Evolutionary conservation across 2,329 filamentous ascomycete species (phyloP).

Genomic region (Colletotrichum sp.): DNA sequence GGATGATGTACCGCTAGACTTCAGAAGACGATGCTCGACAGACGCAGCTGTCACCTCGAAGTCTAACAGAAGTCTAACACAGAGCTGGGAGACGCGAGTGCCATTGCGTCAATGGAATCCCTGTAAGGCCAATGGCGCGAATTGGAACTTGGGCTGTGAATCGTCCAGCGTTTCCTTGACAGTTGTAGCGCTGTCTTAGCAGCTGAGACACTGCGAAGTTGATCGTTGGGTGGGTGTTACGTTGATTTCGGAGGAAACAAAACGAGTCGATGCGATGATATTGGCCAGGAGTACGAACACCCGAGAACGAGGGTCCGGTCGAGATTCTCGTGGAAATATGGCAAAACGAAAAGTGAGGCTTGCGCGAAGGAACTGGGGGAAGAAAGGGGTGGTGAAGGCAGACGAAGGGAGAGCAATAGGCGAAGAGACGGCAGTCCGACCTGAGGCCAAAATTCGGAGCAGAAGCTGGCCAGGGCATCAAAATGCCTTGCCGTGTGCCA

Average conservation of each 20-base stretch:
- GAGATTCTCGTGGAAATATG: neutral
- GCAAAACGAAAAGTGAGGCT: neutral
- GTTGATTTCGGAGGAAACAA: neutral
- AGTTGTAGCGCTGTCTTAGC: neutral
- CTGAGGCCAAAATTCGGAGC: neutral
- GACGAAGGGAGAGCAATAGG: neutral
- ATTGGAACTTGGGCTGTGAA: neutral
- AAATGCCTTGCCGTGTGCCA: neutral
- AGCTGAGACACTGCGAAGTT: neutral
- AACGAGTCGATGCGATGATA: neutral
- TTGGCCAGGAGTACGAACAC: neutral
- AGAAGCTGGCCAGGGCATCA: neutral
- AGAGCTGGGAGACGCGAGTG: fast-evolving
- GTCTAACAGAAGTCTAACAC: neutral
- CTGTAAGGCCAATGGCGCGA: neutral
- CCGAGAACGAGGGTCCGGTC: neutral
- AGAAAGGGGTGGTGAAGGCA: neutral
- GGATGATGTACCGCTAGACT: neutral
- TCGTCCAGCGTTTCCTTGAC: neutral
- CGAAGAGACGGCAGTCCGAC: neutral
- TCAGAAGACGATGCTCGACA: neutral
- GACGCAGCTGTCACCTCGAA: neutral
- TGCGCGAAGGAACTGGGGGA: neutral
- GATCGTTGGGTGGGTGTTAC: neutral
- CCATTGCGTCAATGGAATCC: neutral